Percentiles rank a stretch among this genome's conserved stretches.
Conservation (phyloP, 495 filamentous ascomycete genomes). For the Ascobolus immersus region DNA sequence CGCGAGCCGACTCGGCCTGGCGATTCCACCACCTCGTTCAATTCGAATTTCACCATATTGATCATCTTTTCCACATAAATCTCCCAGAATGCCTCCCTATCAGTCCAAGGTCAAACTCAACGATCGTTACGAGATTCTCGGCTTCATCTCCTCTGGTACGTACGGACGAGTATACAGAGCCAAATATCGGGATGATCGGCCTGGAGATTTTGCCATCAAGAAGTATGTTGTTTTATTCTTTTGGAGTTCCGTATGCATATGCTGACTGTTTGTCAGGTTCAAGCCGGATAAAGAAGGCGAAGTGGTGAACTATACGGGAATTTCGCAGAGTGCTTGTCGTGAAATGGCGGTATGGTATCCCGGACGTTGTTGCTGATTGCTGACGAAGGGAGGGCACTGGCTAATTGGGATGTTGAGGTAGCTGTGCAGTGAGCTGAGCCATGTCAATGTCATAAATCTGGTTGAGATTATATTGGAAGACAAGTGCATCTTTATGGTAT, state of each 20-base stretch:
- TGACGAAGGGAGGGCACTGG: neutral
- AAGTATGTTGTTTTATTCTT: conserved; percentile 23
- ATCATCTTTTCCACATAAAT: too few species aligned
- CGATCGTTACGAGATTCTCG: conserved; percentile 82
- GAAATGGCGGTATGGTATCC: conserved; percentile 49
- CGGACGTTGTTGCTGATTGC: neutral
- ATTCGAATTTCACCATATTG: too few species aligned
- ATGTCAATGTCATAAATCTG: conserved; percentile 71
- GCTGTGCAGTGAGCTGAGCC: conserved; percentile 72
- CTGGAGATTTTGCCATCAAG: conserved; percentile 84
- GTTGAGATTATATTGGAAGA: conserved; percentile 94
- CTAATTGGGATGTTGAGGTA: conserved; percentile 1
- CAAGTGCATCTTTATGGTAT: conserved; percentile 99
- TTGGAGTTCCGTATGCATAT: too few species aligned
- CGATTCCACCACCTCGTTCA: too few species aligned
- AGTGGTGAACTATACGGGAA: conserved; percentile 76
- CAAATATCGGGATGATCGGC: conserved; percentile 39
- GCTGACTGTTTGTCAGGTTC: too few species aligned
- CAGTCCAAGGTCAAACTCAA: conserved; percentile 69
- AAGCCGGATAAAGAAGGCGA: conserved; percentile 99
- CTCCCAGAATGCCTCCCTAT: too few species aligned
- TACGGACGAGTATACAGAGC: conserved; percentile 98
- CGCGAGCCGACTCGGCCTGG: too few species aligned
- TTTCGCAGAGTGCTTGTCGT: conserved; percentile 87
- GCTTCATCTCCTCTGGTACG: conserved; percentile 96